Percentiles rank a stretch among this genome's conserved stretches.
Conservation (phyloP, 257 asterid species). For the Salvia rosmarinus region DNA sequence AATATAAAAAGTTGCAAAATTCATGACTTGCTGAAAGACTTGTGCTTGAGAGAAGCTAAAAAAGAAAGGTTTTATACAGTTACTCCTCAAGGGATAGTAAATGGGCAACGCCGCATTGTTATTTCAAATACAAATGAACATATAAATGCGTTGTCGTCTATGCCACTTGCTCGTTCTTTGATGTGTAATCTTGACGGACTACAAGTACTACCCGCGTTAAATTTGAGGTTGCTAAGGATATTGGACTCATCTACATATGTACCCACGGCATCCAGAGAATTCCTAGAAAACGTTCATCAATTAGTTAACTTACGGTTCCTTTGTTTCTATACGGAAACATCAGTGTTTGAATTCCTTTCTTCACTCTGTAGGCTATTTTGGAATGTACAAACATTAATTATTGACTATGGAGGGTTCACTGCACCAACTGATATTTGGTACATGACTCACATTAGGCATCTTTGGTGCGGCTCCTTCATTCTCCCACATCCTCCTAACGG, state of each 20-base stretch:
- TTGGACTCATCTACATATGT: too few relatives aligned
- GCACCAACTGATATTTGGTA: conserved; percentile 13
- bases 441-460: conserved; percentile 23
- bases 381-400: conserved; percentile 25
- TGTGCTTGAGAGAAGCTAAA: conserved; percentile 3
- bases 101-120: not conserved
- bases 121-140: too few relatives aligned
- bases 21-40: not conserved
- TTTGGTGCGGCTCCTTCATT: not conserved
- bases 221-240: too few relatives aligned
- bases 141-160: too few relatives aligned
- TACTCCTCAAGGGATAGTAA: not conserved
- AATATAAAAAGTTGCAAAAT: not conserved
- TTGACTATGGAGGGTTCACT: too few relatives aligned
- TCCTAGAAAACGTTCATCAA: too few relatives aligned
- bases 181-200: too few relatives aligned
- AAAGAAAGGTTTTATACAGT: not conserved
- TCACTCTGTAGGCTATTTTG: conserved; percentile 8
- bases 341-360: not conserved
- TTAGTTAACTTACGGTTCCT: not conserved
- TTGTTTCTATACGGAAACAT: not conserved
- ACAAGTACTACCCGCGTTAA: too few relatives aligned
- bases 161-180: too few relatives aligned
- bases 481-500: conserved; percentile 16
- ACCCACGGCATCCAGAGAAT: too few relatives aligned